Evolutionary conservation across 805 yeast species (phyloP).

Genomic region (Sugiyamaella mastotermitis): DNA sequence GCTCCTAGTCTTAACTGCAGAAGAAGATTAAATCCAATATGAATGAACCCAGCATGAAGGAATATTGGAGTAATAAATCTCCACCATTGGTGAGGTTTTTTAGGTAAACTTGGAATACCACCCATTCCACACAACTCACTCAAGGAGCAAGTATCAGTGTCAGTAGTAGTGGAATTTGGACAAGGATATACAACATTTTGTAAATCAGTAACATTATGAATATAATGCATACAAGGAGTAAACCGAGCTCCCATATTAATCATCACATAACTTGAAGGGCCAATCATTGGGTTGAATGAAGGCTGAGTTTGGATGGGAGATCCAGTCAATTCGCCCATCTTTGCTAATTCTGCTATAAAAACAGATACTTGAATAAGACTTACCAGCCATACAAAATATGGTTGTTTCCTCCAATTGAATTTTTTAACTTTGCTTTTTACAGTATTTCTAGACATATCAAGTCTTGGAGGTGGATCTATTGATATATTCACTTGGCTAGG

Average conservation of each 20-base stretch:
- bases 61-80: constrained; percentile 64
- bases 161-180: constrained; percentile 54
- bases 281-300: constrained; percentile 71
- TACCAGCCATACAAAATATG: constrained; percentile 28
- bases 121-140: constrained; percentile 56
- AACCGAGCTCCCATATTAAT: constrained; percentile 68
- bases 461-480: neutral
- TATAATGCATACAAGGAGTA: constrained; percentile 60
- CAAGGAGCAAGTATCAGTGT: constrained; percentile 52
- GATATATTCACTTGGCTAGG: too few species aligned
- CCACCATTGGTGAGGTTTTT: constrained; percentile 60
- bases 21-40: constrained; percentile 56
- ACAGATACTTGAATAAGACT: constrained; percentile 40
- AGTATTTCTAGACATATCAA: neutral
- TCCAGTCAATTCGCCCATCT: constrained; percentile 55
- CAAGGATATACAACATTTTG: constrained; percentile 51
- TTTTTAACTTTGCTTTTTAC: neutral
- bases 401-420: constrained; percentile 21
- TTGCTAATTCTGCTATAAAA: constrained; percentile 55
- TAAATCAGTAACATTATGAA: constrained; percentile 45
- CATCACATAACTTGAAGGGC: constrained; percentile 62
- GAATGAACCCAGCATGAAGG: constrained; percentile 68
- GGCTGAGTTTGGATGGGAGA: constrained; percentile 63
- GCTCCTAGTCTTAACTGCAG: constrained; percentile 58
- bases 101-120: constrained; percentile 35